A percentile compares a stretch with the other conserved stretches of the same genome.
Conservation (phyloP, 768 basidiomycete species). For the Mycena indigotica region DNA sequence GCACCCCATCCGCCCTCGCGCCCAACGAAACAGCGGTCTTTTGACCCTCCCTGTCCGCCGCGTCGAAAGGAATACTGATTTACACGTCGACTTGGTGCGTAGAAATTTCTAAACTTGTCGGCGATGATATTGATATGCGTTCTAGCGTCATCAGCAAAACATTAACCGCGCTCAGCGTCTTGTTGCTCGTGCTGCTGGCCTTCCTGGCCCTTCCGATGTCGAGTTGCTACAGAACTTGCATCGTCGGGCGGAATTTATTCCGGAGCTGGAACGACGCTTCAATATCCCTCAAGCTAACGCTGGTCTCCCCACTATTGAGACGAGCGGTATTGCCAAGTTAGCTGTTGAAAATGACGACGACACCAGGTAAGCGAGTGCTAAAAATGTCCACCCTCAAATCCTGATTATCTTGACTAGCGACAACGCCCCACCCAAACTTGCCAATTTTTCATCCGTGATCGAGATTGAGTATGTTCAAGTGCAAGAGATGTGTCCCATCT, state of each 20-base stretch:
- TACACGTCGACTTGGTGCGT: slow-evolving; percentile 3
- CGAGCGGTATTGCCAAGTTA: background rate
- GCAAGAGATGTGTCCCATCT: too few species aligned
- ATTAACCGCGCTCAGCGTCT: slow-evolving; percentile 22
- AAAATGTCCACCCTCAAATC: too few species aligned
- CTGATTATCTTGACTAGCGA: slow-evolving; percentile 1
- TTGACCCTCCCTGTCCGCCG: background rate
- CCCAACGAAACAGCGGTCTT: background rate
- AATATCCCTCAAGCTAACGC: slow-evolving; percentile 6
- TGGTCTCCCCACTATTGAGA: background rate
- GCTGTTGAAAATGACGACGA: slow-evolving; percentile 2
- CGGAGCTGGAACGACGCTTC: slow-evolving; percentile 4
- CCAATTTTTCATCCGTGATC: slow-evolving; percentile 4
- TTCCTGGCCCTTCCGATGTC: slow-evolving; percentile 8
- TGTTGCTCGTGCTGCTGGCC: slow-evolving; percentile 10
- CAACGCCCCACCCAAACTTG: background rate
- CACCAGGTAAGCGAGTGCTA: too few species aligned
- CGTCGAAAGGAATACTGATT: background rate
- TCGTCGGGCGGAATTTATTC: slow-evolving; percentile 13
- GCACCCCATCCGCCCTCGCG: background rate
- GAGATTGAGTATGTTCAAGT: slow-evolving; percentile 13
- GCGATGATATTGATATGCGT: background rate
- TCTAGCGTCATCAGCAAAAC: slow-evolving; percentile 22
- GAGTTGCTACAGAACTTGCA: slow-evolving; percentile 17
- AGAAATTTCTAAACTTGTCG: background rate